Evolutionary conservation across 352 stramenopile species (phyloP), one percentile per base, ranked within the genome.

Genomic region (Halophytophthora polymorphica): DNA sequence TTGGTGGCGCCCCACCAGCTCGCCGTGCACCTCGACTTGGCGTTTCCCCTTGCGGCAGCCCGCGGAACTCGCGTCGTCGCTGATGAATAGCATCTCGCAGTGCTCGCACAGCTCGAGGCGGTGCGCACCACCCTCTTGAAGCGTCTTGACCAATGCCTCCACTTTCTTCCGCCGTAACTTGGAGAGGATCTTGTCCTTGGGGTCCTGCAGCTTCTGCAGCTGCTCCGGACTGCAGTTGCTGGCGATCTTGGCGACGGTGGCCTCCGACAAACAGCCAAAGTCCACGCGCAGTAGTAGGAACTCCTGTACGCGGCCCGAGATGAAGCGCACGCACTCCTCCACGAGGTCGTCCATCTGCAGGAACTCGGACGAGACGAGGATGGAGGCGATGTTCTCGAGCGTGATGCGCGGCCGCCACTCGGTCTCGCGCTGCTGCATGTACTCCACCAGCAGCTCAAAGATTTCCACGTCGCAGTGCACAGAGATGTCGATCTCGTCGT

Each of bases 401-500:
- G 71, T 58, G 21, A 93, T 71, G 28, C 57, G 59, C 33, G 60
- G 38, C n/a, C 64, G 58, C 66, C 66, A 84, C 43, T 85, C 69
- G 6, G 47, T 37, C 12, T 83, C 64, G 29, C 49, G 62, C 34
- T 77, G 53, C 22, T 95, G 78, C 59, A 97, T 95, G 61, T 95
- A 96, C 41, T 88, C 61, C 35, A 97, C 80, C 19, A 97, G 72
- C 69, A 90, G 92, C 65, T 95, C 88, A 50, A 97, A 97, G 50
- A 96, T 90, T 56, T 95, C 71, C 17, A 96, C 80, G 64, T 97
- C 90, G 56, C 88, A 97, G 56, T 97, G 87, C 53, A 97, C 88
- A 8, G 81, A 93, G 49, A 97, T 96, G 66, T 97, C 87, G 56
- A 97, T 93, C 63, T 96, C 88, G 46, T 97, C 85, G 60, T 86